Conservation (phyloP, 2,329 filamentous ascomycete species). For the Phaeophleospora eucalypticola region DNA sequence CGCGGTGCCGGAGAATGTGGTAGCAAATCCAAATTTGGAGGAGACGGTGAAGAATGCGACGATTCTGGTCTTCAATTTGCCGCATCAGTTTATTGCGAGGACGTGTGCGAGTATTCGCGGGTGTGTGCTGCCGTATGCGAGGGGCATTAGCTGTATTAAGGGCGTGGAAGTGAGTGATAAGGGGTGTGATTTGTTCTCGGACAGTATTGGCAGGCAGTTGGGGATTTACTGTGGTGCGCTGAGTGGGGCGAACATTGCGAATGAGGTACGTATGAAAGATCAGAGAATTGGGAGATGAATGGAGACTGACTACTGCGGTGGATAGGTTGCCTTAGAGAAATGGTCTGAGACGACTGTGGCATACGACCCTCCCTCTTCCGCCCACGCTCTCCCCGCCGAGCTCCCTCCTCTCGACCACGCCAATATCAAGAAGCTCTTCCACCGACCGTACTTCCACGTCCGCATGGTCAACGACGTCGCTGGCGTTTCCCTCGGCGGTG, state of each 20-base stretch:
- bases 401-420: slow-evolving; percentile 84
- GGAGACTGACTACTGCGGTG: too few relatives aligned
- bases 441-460: slow-evolving; percentile 96
- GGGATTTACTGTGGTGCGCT: slow-evolving; percentile 96
- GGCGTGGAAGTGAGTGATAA: slow-evolving; percentile 88
- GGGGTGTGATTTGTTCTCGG: slow-evolving; percentile 84
- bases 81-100: slow-evolving; percentile 90
- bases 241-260: slow-evolving; percentile 93
- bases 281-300: too few relatives aligned
- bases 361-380: slow-evolving; percentile 74
- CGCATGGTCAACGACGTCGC: slow-evolving; percentile 93
- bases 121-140: slow-evolving; percentile 84
- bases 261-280: slow-evolving; percentile 61
- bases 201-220: slow-evolving; percentile 85
- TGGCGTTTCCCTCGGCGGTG: slow-evolving; percentile 88
- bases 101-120: slow-evolving; percentile 81
- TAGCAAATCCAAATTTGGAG: slow-evolving; percentile 75
- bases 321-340: slow-evolving; percentile 82
- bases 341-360: slow-evolving; percentile 97
- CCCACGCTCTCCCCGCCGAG: slow-evolving; percentile 64
- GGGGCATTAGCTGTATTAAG: slow-evolving; percentile 97
- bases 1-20: slow-evolving; percentile 72
- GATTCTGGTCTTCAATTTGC: slow-evolving; percentile 92
- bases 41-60: slow-evolving; percentile 79
- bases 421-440: slow-evolving; percentile 81